Conservation (phyloP, 768 basidiomycete genomes). For the Clavulina sp. region DNA sequence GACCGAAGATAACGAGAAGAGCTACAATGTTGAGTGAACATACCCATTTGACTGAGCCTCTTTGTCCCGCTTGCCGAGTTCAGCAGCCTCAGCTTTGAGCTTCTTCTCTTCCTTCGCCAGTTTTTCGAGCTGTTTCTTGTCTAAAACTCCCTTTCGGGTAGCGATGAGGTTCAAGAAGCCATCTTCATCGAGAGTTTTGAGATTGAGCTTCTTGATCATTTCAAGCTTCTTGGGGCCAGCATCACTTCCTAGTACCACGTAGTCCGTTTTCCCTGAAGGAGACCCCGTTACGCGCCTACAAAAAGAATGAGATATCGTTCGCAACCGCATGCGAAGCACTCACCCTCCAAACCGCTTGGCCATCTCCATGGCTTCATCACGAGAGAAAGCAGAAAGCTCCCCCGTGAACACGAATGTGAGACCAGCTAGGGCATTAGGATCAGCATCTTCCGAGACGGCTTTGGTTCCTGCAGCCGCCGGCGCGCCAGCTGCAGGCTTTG, state of each 20-base stretch:
- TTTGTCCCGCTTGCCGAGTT: slow-evolving; percentile 61
- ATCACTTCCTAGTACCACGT: slow-evolving; percentile 71
- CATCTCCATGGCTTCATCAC: slow-evolving; percentile 73
- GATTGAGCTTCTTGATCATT: slow-evolving; percentile 62
- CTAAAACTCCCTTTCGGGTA: slow-evolving; percentile 40
- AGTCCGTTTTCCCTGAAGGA: slow-evolving; percentile 80
- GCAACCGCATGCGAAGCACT: slow-evolving; percentile 17
- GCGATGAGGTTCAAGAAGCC: slow-evolving; percentile 70
- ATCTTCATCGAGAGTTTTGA: slow-evolving; percentile 71
- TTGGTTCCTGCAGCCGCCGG: slow-evolving; percentile 26
- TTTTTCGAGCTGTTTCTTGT: slow-evolving; percentile 70
- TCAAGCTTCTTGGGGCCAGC: slow-evolving; percentile 82
- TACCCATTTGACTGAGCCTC: slow-evolving; percentile 24
- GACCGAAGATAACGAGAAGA: background rate
- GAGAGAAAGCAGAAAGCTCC: slow-evolving; percentile 67
- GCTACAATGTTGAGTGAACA: slow-evolving; percentile 2
- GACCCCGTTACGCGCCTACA: slow-evolving; percentile 66
- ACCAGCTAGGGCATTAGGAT: slow-evolving; percentile 59
- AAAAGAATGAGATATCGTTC: background rate
- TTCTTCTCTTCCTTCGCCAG: slow-evolving; percentile 63
- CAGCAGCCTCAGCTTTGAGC: slow-evolving; percentile 52
- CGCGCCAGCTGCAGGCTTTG: background rate
- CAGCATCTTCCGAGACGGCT: slow-evolving; percentile 53
- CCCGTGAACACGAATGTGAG: slow-evolving; percentile 92
- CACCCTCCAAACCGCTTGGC: slow-evolving; percentile 90